Evolutionary conservation across 129 eudicot species (phyloP).

Genomic region (Helianthus tuberosus): DNA sequence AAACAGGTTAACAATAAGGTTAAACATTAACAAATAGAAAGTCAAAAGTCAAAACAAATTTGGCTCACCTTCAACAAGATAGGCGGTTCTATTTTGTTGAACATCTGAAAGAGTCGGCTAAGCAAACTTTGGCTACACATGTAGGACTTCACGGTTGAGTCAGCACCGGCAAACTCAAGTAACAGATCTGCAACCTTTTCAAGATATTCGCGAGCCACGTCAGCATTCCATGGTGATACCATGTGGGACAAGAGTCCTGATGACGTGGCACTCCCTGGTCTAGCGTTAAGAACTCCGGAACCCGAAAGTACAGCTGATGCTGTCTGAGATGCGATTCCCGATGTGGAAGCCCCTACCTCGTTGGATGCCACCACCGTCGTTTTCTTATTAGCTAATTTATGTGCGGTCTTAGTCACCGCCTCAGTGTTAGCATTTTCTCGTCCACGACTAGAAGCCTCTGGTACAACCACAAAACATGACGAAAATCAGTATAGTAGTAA

Average conservation of each 20-base stretch:
- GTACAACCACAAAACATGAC: slow-evolving; percentile 18
- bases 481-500: slow-evolving; percentile 6
- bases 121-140: slow-evolving; percentile 96
- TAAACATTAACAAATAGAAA: slow-evolving; percentile 6
- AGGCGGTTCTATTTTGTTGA: slow-evolving; percentile 88
- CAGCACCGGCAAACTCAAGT: slow-evolving; percentile 94
- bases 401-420: slow-evolving; percentile 56
- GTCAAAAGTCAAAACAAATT: neutral
- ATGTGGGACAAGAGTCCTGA: slow-evolving; percentile 92
- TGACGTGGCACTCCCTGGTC: slow-evolving; percentile 96
- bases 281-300: slow-evolving; percentile 96
- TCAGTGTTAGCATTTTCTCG: slow-evolving; percentile 71
- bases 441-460: slow-evolving; percentile 96
- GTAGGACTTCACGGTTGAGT: slow-evolving; percentile 85
- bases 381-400: slow-evolving; percentile 58
- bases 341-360: slow-evolving; percentile 78
- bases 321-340: slow-evolving; percentile 79
- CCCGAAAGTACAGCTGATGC: slow-evolving; percentile 98
- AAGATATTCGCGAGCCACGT: slow-evolving; percentile 84
- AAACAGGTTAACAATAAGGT: slow-evolving; percentile 12
- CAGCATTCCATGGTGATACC: slow-evolving; percentile 92
- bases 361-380: slow-evolving; percentile 50
- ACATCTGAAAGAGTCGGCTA: slow-evolving; percentile 97
- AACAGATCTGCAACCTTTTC: slow-evolving; percentile 96
- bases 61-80: slow-evolving; percentile 74